Evolutionary conservation across 257 asterid genomes (phyloP).

Genomic region (Gynochthodes officinalis): DNA sequence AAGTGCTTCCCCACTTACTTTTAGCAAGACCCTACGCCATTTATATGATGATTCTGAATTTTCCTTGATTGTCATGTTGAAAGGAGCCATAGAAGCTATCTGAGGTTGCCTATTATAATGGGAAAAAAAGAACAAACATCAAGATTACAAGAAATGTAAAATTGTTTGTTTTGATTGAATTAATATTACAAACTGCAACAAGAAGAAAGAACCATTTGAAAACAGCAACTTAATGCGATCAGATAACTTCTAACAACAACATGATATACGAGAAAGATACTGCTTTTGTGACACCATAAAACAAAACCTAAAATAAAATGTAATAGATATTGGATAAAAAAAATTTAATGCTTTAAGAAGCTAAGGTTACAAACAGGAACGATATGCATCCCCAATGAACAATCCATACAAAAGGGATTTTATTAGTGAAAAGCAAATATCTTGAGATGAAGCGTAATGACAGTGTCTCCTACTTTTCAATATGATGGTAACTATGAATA

Average conservation of each 20-base stretch:
- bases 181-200: neutral
- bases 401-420: neutral
- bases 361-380: neutral
- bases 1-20: constrained; percentile 99
- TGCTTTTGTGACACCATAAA: neutral
- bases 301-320: neutral
- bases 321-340: neutral
- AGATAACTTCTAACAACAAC: neutral
- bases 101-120: constrained; percentile 43
- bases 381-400: neutral
- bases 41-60: constrained; percentile 45
- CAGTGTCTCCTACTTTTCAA: neutral
- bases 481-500: neutral
- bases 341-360: neutral
- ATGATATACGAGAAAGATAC: neutral
- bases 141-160: neutral
- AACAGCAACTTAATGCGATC: too few relatives aligned
- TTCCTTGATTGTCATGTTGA: constrained; percentile 50
- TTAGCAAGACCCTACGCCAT: constrained; percentile 97
- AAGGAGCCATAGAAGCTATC: constrained; percentile 47
- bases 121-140: neutral
- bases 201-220: neutral
- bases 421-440: neutral
- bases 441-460: neutral
- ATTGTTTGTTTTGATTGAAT: neutral